A percentile compares a stretch with the other conserved stretches of the same genome.
Evolutionary conservation across 1,139 yeast genomes (phyloP).

Genomic region (Suhomyces wounanorum): DNA sequence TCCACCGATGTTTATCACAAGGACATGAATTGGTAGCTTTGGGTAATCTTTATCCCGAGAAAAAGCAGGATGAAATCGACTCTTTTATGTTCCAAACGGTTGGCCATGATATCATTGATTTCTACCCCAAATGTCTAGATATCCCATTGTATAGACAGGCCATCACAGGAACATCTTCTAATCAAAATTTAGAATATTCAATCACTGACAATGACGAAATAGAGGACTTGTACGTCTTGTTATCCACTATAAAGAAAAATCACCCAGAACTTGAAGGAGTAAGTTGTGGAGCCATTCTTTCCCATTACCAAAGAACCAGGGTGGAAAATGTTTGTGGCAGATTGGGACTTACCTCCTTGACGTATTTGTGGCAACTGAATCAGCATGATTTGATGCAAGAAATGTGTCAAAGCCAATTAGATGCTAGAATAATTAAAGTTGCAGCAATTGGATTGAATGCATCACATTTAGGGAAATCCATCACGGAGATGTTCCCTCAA

Average conservation of each 20-base stretch:
- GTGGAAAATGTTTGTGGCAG: slow-evolving; percentile 88
- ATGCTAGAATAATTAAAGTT: slow-evolving; percentile 86
- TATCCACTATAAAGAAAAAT: slow-evolving; percentile 43
- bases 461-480: slow-evolving; percentile 65
- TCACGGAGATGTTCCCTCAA: slow-evolving; percentile 62
- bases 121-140: slow-evolving; percentile 68
- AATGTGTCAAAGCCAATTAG: slow-evolving; percentile 72
- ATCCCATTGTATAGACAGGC: slow-evolving; percentile 78
- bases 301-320: slow-evolving; percentile 89
- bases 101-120: slow-evolving; percentile 79
- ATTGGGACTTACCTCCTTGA: slow-evolving; percentile 64
- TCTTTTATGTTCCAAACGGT: slow-evolving; percentile 98
- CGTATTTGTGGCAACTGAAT: slow-evolving; percentile 88
- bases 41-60: slow-evolving; percentile 77
- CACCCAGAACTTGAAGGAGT: slow-evolving; percentile 85
- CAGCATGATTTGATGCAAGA: slow-evolving; percentile 79
- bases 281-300: slow-evolving; percentile 92
- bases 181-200: slow-evolving; percentile 68
- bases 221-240: slow-evolving; percentile 66
- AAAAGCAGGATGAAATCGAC: slow-evolving; percentile 64
- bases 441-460: slow-evolving; percentile 84
- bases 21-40: slow-evolving; percentile 86
- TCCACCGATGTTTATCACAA: slow-evolving; percentile 75
- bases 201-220: slow-evolving; percentile 76
- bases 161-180: slow-evolving; percentile 63